Base-by-base conservation (phyloP, 2,329 filamentous ascomycete genomes). In the Alternaria gansuensis region DNA sequence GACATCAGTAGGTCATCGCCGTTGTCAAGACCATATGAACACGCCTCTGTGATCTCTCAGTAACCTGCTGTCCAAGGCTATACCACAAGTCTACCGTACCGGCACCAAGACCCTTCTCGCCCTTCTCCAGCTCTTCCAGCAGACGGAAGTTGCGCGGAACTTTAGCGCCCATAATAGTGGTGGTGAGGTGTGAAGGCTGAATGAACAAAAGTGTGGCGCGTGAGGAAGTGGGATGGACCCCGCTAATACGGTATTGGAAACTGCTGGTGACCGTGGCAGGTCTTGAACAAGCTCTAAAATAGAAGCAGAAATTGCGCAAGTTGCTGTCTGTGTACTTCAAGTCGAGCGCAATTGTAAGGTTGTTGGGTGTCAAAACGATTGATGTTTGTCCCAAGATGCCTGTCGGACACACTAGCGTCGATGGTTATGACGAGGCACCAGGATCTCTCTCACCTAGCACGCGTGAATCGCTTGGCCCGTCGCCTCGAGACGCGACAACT, bases 91-190 rank as follows among this genome's bases (percentile, higher is more conserved):
- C 45, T 36, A 24, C 36, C 74, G 56, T 80, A 92, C 92, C 92
- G 78, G 94, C 93, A 75, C 95, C 94, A 64, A 95, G 85, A 62
- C 95, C 95, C 81, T 99, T 99, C 83, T 99, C 95, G 75, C 95
- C 95, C 83, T 98, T 98, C 83, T 99, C 95, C 21, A 99, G 86
- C 87, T 99, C 95, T 79, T 97, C 95, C 57, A 99, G 85, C 67
- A 99, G 87, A 75, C 94, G 90, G 79, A 99, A 99, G 83, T 98
- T 98, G 78, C 95, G 88, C 62, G 95, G 95, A 57, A 99, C 87
- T 80, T 96, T 92, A 59, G 90, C 88, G 57, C 82, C 78, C 85
- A 88, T 88, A 51, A 54, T 70, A 57, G 59, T 49, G 54, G 59
- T 50, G 39, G 64, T 58, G 57, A 43, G 37, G 45, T 41, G 54